These are phyloP conservation scores for Paspalum notatum DNA, from an alignment of 176 grass and related monocot genomes.

Conservation along the genomic window DNA sequence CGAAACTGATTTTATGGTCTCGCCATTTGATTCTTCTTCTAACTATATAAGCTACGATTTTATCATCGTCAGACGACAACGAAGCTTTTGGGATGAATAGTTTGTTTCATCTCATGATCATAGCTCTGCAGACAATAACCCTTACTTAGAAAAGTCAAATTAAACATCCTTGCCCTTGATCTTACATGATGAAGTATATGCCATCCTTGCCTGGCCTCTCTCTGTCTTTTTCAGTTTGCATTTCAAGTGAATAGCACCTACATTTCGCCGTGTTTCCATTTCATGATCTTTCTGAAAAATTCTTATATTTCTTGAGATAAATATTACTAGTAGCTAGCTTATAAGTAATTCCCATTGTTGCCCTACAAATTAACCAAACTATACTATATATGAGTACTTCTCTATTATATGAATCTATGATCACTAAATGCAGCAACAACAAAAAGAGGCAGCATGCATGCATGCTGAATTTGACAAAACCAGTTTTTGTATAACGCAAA, in stretches of 20 bases:
- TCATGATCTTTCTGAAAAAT: not conserved
- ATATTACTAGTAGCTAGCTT: not conserved
- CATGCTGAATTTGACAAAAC: not conserved
- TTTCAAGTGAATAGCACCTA: not conserved
- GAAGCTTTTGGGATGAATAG: not conserved
- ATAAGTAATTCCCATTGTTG: not conserved
- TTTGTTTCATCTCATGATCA: not conserved
- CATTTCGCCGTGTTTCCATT: slow-evolving; percentile 5
- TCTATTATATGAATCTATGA: not conserved
- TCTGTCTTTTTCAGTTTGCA: not conserved
- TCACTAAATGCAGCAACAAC: not conserved
- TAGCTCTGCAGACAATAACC: slow-evolving; percentile 18
- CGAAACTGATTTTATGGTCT: not conserved
- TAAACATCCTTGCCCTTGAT: not conserved
- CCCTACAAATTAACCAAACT: not conserved
- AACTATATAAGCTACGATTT: not conserved
- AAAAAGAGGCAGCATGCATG: not conserved
- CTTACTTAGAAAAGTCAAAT: not conserved
- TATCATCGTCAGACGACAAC: not conserved
- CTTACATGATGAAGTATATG: not conserved
- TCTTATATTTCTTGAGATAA: slow-evolving; percentile 16
- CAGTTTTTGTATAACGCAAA: not conserved
- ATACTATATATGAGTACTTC: not conserved
- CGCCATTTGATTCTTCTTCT: not conserved
- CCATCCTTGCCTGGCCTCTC: slow-evolving; percentile 13